Conservation (phyloP, 2,329 filamentous ascomycete genomes). For the Apiospora koreana region DNA sequence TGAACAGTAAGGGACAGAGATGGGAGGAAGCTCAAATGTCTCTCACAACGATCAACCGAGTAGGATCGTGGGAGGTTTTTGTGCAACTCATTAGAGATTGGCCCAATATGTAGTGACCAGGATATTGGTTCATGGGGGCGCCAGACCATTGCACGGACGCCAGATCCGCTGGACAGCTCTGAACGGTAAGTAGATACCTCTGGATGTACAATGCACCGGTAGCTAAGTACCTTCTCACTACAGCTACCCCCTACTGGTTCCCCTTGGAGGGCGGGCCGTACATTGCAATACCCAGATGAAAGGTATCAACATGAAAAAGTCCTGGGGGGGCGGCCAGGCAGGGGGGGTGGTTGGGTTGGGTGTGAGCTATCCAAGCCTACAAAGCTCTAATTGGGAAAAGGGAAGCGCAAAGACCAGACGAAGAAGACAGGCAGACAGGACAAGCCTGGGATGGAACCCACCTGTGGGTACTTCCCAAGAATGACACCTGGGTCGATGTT, state of each 20-base stretch:
- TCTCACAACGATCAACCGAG: conserved; percentile 22
- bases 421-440: conserved; percentile 5
- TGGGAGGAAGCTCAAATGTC: conserved; percentile 29
- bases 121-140: conserved; percentile 26
- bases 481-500: conserved; percentile 6
- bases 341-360: conserved; percentile 9
- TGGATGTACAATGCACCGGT: conserved; percentile 8
- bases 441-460: conserved; percentile 7
- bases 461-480: conserved; percentile 6
- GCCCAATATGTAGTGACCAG: conserved; percentile 33
- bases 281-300: conserved; percentile 7
- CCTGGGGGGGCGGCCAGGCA: background rate
- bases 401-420: conserved; percentile 3
- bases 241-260: background rate
- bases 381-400: conserved; percentile 3
- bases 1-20: conserved; percentile 19
- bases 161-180: conserved; percentile 26
- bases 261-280: background rate
- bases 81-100: conserved; percentile 39
- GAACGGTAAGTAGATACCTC: conserved; percentile 10
- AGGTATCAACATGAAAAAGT: background rate
- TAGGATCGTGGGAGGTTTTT: conserved; percentile 36
- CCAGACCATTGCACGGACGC: conserved; percentile 32
- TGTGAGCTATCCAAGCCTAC: conserved; percentile 5
- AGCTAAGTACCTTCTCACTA: background rate